Conservation (phyloP, 2,329 filamentous ascomycete species). For the Laburnicola sp. region DNA sequence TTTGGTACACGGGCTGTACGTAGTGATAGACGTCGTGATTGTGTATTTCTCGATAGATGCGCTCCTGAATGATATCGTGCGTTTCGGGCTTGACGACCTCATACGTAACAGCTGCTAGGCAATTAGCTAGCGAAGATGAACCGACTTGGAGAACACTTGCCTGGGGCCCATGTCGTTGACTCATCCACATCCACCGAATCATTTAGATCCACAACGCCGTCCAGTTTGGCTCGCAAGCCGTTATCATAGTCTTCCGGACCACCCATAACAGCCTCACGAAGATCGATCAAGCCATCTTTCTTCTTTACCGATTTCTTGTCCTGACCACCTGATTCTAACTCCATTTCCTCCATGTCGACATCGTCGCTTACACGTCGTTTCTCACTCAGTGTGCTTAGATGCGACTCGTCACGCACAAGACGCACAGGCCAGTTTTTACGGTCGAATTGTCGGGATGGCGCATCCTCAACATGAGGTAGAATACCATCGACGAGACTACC, state of each 20-base stretch:
- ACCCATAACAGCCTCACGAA: constrained; percentile 7
- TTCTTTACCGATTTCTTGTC: background rate
- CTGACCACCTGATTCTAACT: background rate
- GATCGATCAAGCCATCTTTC: background rate
- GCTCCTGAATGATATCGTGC: constrained; percentile 53
- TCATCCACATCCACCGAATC: constrained; percentile 47
- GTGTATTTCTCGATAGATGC: constrained; percentile 58
- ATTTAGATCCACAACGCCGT: constrained; percentile 41
- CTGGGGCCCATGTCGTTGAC: constrained; percentile 45
- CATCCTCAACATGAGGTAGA: constrained; percentile 7
- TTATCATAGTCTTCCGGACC: constrained; percentile 11
- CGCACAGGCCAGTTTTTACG: constrained; percentile 11
- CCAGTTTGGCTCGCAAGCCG: constrained; percentile 14
- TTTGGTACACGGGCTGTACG: constrained; percentile 57
- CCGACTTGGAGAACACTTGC: constrained; percentile 23
- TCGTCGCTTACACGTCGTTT: constrained; percentile 3
- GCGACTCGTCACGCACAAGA: constrained; percentile 9
- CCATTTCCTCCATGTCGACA: background rate
- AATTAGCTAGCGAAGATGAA: constrained; percentile 10
- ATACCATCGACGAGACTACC: constrained; percentile 16
- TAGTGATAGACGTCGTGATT: constrained; percentile 57
- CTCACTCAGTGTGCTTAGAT: background rate
- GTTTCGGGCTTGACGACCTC: constrained; percentile 51
- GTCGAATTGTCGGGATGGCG: constrained; percentile 4
- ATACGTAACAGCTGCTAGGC: constrained; percentile 53